phyloP scores from a whole-genome alignment of 805 yeast species.

The Hermanozyma aechmeae region DNA sequence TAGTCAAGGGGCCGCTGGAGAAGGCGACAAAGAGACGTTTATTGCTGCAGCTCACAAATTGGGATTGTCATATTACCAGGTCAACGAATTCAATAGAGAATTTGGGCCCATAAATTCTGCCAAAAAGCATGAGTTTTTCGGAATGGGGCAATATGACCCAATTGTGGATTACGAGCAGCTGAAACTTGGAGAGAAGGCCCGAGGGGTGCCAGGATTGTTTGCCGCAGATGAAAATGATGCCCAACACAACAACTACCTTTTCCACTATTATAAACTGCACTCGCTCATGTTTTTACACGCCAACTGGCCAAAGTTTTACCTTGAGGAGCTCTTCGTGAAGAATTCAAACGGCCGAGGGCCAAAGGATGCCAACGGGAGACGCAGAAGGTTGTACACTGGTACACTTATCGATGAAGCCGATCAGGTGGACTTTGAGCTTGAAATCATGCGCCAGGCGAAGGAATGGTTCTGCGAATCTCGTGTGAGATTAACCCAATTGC shows the following conservation, averaged over 20 bases:
- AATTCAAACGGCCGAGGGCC: slow-evolving; percentile 22
- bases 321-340: slow-evolving; percentile 14
- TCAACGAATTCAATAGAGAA: slow-evolving; percentile 25
- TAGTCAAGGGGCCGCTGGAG: slow-evolving; percentile 34
- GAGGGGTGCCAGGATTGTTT: too few relatives aligned
- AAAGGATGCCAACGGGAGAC: slow-evolving; percentile 7
- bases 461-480: slow-evolving; percentile 21
- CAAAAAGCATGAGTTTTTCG: slow-evolving; percentile 19
- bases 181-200: slow-evolving; percentile 3
- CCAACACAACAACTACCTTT: slow-evolving; percentile 16
- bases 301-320: slow-evolving; percentile 26
- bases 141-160: slow-evolving; percentile 32
- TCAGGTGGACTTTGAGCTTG: slow-evolving; percentile 20
- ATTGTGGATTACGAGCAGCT: slow-evolving; percentile 14
- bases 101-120: slow-evolving; percentile 19
- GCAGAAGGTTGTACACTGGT: slow-evolving; percentile 20
- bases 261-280: slow-evolving; percentile 19
- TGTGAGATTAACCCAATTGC: slow-evolving; percentile 13
- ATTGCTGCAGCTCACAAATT: slow-evolving; percentile 33
- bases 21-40: slow-evolving; percentile 35
- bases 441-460: slow-evolving; percentile 16
- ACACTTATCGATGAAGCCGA: slow-evolving; percentile 15
- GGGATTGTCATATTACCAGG: slow-evolving; percentile 27
- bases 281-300: slow-evolving; percentile 25
- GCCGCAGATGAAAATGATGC: slow-evolving; percentile 14